Evolutionary conservation across 108 stramenopile species (phyloP).

Genomic region (Mediolabrus comicus): DNA sequence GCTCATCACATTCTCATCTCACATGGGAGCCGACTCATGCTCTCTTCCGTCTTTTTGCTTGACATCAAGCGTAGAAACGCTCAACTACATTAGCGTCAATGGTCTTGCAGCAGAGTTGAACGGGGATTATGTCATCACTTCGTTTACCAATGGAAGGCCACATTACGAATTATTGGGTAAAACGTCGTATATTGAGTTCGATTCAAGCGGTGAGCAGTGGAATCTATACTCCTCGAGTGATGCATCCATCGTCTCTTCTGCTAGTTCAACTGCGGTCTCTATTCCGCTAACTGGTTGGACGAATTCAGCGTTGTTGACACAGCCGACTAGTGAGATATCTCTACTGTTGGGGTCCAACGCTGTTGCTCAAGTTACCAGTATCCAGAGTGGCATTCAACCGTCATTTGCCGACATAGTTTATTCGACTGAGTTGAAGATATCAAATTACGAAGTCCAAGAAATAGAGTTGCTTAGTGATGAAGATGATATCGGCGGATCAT

Average conservation of each 20-base stretch:
- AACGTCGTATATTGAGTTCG: constrained; percentile 18
- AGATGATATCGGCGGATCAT: constrained; percentile 30
- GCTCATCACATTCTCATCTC: constrained; percentile 69
- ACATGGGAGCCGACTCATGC: constrained; percentile 8
- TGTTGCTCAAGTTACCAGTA: constrained; percentile 10
- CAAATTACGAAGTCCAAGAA: constrained; percentile 28
- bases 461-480: constrained; percentile 13
- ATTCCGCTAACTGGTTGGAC: constrained; percentile 34
- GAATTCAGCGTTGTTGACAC: constrained; percentile 15
- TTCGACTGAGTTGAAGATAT: constrained; percentile 10
- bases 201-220: constrained; percentile 17
- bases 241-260: constrained; percentile 21
- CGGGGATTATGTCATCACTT: constrained; percentile 23
- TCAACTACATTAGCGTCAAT: constrained; percentile 16
- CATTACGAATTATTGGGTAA: constrained; percentile 30
- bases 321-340: constrained; percentile 7
- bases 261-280: constrained; percentile 14
- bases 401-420: constrained; percentile 32
- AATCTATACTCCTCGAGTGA: constrained; percentile 17
- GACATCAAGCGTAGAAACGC: constrained; percentile 6
- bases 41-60: constrained; percentile 14
- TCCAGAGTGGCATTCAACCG: constrained; percentile 25
- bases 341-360: constrained; percentile 26
- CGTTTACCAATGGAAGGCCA: constrained; percentile 29
- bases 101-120: constrained; percentile 24